phyloP scores from a whole-genome alignment of 306 rosid species.

The Casuarina equisetifolia region DNA sequence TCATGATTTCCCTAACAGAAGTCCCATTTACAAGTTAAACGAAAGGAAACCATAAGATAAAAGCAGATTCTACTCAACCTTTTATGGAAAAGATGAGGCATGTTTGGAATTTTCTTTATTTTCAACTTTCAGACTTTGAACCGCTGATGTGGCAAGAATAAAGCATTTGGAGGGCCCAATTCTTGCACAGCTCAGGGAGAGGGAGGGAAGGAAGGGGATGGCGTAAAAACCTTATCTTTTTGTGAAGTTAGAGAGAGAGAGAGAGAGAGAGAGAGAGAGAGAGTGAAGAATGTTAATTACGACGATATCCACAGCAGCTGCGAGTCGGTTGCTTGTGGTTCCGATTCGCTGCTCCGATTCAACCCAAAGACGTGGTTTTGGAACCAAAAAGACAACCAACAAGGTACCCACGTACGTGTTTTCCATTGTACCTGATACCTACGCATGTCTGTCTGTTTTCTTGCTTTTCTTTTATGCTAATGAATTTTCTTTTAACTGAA shows the following conservation, averaged over 20 bases:
- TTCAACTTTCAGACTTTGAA: neutral
- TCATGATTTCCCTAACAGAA: no score
- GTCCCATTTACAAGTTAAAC: no score
- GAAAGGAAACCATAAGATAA: no score
- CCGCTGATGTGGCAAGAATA: neutral
- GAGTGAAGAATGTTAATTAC: slow-evolving; percentile 5
- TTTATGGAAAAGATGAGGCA: no score
- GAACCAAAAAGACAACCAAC: slow-evolving; percentile 42
- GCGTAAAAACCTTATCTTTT: neutral
- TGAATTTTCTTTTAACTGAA: neutral
- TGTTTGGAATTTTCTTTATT: no score
- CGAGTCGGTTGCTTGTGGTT: slow-evolving; percentile 31
- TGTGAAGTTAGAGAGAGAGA: neutral
- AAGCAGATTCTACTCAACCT: no score
- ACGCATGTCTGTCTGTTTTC: neutral
- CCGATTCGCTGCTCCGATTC: slow-evolving; percentile 55
- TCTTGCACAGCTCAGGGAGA: neutral
- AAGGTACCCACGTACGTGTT: slow-evolving; percentile 14
- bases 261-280: neutral
- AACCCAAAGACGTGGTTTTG: slow-evolving; percentile 58
- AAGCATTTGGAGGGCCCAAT: neutral
- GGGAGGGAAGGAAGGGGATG: neutral
- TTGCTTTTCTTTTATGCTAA: neutral
- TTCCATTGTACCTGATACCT: neutral
- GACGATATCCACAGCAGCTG: slow-evolving; percentile 21